A percentile compares a stretch with the other conserved stretches of the same genome.
These are phyloP conservation scores for Angomonas deanei DNA, from an alignment of 208 protist genomes.

Conservation along the genomic window DNA sequence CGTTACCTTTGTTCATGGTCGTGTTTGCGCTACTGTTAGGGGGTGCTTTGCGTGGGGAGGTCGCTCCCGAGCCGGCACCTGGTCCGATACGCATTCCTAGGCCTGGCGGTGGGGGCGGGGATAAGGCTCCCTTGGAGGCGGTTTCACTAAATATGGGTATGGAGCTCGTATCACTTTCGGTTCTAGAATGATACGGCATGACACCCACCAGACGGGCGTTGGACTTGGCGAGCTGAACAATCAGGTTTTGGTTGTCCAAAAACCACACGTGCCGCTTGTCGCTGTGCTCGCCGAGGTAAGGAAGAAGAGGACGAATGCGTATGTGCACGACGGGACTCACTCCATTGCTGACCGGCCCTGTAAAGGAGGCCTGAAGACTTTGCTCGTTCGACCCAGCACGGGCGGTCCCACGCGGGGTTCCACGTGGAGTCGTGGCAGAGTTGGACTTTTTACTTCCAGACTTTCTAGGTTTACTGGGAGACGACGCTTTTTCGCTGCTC, in stretches of 20 bases:
- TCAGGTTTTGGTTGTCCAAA: constrained; percentile 75
- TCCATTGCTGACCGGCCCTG: constrained; percentile 23
- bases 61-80: not conserved
- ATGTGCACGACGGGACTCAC: constrained; percentile 75
- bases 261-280: constrained; percentile 63
- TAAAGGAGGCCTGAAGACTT: constrained; percentile 12
- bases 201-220: not conserved
- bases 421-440: not conserved
- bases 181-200: not conserved
- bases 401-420: no score
- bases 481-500: not conserved
- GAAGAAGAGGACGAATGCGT: constrained; percentile 64
- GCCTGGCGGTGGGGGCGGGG: not conserved
- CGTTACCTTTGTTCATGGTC: no score
- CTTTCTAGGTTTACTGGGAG: not conserved
- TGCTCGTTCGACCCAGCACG: no score
- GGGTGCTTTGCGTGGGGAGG: constrained; percentile 4
- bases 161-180: not conserved
- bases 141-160: not conserved
- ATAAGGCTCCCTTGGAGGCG: not conserved
- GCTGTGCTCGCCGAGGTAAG: constrained; percentile 50
- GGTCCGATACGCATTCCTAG: not conserved
- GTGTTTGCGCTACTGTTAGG: no score
- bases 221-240: constrained; percentile 27
- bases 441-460: not conserved